Evolutionary conservation across 768 basidiomycete species (phyloP).

Genomic region (Phallus indusiatus): DNA sequence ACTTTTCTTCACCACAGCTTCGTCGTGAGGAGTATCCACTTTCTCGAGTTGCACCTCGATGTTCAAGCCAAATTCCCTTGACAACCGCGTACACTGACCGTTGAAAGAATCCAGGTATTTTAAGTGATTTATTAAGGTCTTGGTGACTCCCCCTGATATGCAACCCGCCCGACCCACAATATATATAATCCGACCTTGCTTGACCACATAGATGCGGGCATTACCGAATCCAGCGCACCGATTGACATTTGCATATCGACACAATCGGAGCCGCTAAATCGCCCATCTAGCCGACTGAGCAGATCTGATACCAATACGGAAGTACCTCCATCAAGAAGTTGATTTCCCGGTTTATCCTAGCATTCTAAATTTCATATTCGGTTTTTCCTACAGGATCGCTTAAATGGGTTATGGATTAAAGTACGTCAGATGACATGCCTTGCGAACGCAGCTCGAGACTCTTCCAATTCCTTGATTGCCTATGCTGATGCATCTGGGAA

Average conservation of each 20-base stretch:
- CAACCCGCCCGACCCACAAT: no score
- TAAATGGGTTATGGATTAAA: no score
- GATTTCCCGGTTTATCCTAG: background rate
- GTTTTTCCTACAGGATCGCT: background rate
- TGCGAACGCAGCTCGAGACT: background rate
- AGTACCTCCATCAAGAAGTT: background rate
- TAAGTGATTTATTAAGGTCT: no score
- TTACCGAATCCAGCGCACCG: background rate
- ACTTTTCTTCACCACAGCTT: background rate
- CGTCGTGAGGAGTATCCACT: background rate
- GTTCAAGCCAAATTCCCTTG: background rate
- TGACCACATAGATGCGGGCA: background rate
- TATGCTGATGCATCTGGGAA: no score
- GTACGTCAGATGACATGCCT: background rate
- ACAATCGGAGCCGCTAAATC: background rate
- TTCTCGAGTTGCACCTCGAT: background rate
- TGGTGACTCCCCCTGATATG: no score
- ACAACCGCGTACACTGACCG: background rate
- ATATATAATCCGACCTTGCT: no score
- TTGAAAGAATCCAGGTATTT: no score
- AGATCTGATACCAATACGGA: background rate
- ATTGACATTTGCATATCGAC: background rate
- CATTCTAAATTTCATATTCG: background rate
- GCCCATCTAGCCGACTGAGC: background rate
- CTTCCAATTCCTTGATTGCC: no score